phyloP scores from a whole-genome alignment of 495 filamentous ascomycete species.

The Eremomyces bilateralis region DNA sequence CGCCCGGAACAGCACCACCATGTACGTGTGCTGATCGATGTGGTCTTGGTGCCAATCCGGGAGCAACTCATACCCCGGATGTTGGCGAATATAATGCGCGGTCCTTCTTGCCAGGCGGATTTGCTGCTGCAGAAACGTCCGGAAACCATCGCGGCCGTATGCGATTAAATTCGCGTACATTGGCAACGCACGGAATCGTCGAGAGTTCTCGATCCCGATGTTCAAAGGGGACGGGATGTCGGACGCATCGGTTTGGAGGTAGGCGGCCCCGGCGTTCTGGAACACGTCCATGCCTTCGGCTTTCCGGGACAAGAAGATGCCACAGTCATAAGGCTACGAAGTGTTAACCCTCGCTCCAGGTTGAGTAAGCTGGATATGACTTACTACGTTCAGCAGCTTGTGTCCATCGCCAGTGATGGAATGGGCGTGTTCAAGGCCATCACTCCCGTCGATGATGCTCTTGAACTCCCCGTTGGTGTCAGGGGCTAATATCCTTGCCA shows the following conservation, averaged over 20 bases:
- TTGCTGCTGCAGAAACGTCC: conserved; percentile 48
- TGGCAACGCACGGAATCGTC: conserved; percentile 72
- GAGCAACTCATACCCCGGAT: conserved; percentile 41
- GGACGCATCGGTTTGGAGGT: conserved; percentile 31
- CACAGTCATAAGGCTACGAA: conserved; percentile 63
- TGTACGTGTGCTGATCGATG: conserved; percentile 33
- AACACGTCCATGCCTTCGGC: conserved; percentile 39
- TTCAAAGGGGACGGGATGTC: conserved; percentile 63
- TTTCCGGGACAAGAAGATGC: conserved; percentile 63
- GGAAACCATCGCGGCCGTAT: conserved; percentile 51
- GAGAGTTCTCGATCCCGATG: conserved; percentile 77
- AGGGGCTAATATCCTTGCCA: conserved; percentile 31
- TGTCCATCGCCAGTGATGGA: conserved; percentile 75
- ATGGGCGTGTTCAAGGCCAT: conserved; percentile 65
- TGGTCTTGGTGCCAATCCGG: conserved; percentile 22
- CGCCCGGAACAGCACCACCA: conserved; percentile 65
- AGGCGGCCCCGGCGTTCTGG: conserved; percentile 69
- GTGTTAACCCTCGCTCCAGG: neutral
- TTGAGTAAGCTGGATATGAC: conserved; percentile 9
- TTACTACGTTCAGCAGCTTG: conserved; percentile 73
- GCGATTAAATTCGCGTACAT: conserved; percentile 64
- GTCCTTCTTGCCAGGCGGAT: conserved; percentile 46
- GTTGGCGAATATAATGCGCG: conserved; percentile 35
- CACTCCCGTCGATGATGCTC: conserved; percentile 28
- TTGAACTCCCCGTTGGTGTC: conserved; percentile 31